Evolutionary conservation across 2,329 filamentous ascomycete genomes (phyloP).

Genomic region (Aspergillus japonicus): DNA sequence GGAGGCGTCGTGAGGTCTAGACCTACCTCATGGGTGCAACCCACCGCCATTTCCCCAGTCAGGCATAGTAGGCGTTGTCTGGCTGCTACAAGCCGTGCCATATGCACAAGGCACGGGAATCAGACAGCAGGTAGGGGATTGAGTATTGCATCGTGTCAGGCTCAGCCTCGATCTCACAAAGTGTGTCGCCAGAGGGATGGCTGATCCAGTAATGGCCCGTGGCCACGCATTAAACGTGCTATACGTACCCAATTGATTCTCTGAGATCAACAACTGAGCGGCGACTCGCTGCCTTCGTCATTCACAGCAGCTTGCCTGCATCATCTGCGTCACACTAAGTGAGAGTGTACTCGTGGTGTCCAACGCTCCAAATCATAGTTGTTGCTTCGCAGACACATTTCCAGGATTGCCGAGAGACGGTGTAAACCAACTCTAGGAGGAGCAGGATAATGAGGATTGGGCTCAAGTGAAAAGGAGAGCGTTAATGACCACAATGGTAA

Average conservation of each 20-base stretch:
- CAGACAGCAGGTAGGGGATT: neutral
- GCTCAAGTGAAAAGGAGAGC: neutral
- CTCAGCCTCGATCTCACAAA: neutral
- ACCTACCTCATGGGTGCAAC: neutral
- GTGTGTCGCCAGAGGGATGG: neutral
- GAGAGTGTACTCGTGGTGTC: conserved; percentile 9
- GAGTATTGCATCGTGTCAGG: neutral
- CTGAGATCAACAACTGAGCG: conserved; percentile 14
- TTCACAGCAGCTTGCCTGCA: conserved; percentile 11
- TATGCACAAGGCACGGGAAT: neutral
- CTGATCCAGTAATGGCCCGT: neutral
- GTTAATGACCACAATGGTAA: neutral
- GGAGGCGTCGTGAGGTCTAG: neutral
- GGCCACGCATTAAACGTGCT: neutral
- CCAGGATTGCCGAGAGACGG: neutral
- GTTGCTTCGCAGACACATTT: neutral
- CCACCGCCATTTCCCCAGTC: neutral
- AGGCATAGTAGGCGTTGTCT: neutral
- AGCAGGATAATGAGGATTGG: neutral
- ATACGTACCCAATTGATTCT: conserved; percentile 3
- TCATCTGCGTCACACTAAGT: conserved; percentile 11
- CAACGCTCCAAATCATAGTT: conserved; percentile 9
- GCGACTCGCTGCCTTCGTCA: conserved; percentile 14
- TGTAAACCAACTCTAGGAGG: neutral
- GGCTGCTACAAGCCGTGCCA: neutral